Conservation (phyloP, 2,329 filamentous ascomycete genomes). For the Alternaria infectoria region DNA sequence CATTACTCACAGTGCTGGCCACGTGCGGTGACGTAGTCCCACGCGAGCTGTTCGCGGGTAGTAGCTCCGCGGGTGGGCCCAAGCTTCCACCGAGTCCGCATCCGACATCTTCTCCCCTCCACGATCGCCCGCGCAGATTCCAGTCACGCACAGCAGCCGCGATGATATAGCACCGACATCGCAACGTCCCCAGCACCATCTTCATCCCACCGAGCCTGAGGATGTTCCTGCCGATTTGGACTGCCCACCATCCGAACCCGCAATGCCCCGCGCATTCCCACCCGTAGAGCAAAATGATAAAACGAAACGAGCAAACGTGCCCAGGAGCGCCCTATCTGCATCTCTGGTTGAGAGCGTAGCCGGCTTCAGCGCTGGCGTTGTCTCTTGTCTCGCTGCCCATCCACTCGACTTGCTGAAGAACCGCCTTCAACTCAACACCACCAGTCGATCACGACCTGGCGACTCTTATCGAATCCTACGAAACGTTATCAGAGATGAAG, state of each 20-base stretch:
- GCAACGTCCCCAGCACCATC: not conserved
- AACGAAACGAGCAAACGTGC: slow-evolving; percentile 42
- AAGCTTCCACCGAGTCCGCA: slow-evolving; percentile 16
- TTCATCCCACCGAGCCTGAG: slow-evolving; percentile 12
- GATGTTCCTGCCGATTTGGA: slow-evolving; percentile 26
- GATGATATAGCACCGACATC: slow-evolving; percentile 9
- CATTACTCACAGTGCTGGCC: not conserved
- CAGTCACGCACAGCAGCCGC: not conserved
- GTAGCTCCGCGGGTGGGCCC: slow-evolving; percentile 12
- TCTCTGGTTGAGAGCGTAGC: slow-evolving; percentile 86
- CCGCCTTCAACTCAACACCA: slow-evolving; percentile 72
- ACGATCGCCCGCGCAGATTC: not conserved
- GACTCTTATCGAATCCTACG: slow-evolving; percentile 61
- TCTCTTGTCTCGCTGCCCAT: slow-evolving; percentile 86
- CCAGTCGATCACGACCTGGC: slow-evolving; percentile 55
- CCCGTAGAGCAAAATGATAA: slow-evolving; percentile 51
- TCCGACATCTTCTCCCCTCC: slow-evolving; percentile 11
- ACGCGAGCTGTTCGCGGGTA: not conserved
- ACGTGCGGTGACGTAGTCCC: slow-evolving; percentile 3
- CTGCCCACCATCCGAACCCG: slow-evolving; percentile 16
- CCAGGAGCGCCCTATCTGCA: slow-evolving; percentile 56
- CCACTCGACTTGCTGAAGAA: slow-evolving; percentile 97
- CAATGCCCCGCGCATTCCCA: slow-evolving; percentile 59
- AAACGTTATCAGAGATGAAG: slow-evolving; percentile 61
- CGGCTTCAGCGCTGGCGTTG: slow-evolving; percentile 85